Percentiles rank a stretch among this genome's conserved stretches.
These are phyloP conservation scores for Blastocladiella britannica DNA, from an alignment of 192 early-diverging fungal species.

Conservation along the genomic window DNA sequence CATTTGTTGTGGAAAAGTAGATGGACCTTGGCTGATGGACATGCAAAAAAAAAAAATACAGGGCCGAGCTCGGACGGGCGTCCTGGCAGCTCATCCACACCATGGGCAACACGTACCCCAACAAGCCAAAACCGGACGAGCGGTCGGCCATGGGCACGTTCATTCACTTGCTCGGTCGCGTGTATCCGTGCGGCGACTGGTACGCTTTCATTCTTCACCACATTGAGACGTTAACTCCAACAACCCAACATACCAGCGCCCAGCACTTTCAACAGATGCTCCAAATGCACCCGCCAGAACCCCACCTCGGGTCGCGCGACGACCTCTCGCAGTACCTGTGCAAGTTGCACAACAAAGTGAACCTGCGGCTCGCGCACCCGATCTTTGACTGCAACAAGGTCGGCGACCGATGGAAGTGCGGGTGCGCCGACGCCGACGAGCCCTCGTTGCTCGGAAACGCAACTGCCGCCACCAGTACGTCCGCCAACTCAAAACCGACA, in stretches of 20 bases:
- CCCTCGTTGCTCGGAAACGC: too few species aligned
- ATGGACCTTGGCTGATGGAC: not conserved
- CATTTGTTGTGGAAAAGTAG: not conserved
- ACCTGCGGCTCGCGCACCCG: slow-evolving; percentile 65
- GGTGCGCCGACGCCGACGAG: slow-evolving; percentile 13
- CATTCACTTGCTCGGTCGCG: slow-evolving; percentile 54
- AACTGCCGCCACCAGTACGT: too few species aligned
- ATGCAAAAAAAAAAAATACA: slow-evolving; percentile 8
- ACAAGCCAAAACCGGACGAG: slow-evolving; percentile 54
- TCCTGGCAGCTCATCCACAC: slow-evolving; percentile 88
- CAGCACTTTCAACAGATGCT: slow-evolving; percentile 63
- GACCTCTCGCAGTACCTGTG: slow-evolving; percentile 74
- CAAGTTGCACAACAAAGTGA: slow-evolving; percentile 86
- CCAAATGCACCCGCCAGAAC: slow-evolving; percentile 51
- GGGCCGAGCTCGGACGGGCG: slow-evolving; percentile 67
- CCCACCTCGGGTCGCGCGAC: slow-evolving; percentile 42
- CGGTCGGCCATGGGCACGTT: slow-evolving; percentile 53
- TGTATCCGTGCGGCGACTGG: slow-evolving; percentile 97
- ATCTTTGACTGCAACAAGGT: slow-evolving; percentile 85
- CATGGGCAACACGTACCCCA: slow-evolving; percentile 73
- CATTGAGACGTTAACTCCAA: not conserved
- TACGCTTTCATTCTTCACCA: slow-evolving; percentile 9
- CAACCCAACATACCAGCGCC: slow-evolving; percentile 28
- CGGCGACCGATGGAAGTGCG: slow-evolving; percentile 71
- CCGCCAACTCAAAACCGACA: too few species aligned